Percentiles rank a stretch among this genome's conserved stretches.
Conservation (phyloP, 2,329 filamentous ascomycete genomes). For the Diaporthe sp. region DNA sequence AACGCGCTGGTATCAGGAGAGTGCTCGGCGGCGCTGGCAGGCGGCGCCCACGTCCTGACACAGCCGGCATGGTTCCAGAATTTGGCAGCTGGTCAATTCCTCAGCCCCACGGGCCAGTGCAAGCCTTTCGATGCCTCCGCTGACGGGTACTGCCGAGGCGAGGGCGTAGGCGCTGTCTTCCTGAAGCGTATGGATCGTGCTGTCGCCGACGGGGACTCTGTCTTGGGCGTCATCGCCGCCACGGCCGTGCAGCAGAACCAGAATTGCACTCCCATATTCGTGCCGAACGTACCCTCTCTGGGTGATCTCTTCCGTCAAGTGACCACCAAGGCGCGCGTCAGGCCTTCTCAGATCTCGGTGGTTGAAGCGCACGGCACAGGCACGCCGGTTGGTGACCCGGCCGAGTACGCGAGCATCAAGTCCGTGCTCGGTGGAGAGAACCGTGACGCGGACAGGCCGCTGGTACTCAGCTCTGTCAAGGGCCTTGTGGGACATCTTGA, state of each 20-base stretch:
- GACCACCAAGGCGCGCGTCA: conserved; percentile 43
- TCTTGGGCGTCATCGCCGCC: conserved; percentile 55
- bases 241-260: conserved; percentile 57
- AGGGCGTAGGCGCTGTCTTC: conserved; percentile 58
- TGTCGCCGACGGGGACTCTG: conserved; percentile 58
- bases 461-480: conserved; percentile 30
- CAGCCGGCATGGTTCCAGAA: conserved; percentile 42
- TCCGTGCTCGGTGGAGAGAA: conserved; percentile 45
- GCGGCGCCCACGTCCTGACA: conserved; percentile 47
- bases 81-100: conserved; percentile 47
- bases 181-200: conserved; percentile 62
- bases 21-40: conserved; percentile 48
- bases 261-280: conserved; percentile 46
- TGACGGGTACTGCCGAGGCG: conserved; percentile 66
- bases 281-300: conserved; percentile 44
- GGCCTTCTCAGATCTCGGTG: conserved; percentile 44
- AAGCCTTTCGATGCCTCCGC: conserved; percentile 48
- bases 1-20: conserved; percentile 45
- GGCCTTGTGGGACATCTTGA: conserved; percentile 28
- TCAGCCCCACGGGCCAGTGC: conserved; percentile 48
- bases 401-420: conserved; percentile 48
- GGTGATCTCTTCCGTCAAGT: conserved; percentile 47
- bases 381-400: conserved; percentile 55
- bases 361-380: conserved; percentile 59
- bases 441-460: neutral